Conservation (phyloP, 768 basidiomycete species). For the Termitomyces sp. region DNA sequence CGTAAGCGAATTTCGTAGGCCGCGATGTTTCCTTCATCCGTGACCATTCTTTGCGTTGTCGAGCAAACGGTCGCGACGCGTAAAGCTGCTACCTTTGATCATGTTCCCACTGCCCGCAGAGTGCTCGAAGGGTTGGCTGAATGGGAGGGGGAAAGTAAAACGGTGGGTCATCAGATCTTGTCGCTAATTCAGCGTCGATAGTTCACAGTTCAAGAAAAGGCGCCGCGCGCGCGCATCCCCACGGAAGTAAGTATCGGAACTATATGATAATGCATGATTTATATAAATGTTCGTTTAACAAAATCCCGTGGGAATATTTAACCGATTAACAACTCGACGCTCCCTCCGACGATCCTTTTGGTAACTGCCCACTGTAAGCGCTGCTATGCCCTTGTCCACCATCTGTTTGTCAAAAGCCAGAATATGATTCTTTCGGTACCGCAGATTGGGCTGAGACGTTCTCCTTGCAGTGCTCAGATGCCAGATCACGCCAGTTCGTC, state of each 20-base stretch:
- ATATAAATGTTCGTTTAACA: no score
- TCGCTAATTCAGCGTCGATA: no score
- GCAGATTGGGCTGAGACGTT: constrained; percentile 3
- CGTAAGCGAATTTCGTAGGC: background rate
- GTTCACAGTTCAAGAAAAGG: background rate
- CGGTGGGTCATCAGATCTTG: background rate
- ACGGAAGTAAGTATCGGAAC: no score
- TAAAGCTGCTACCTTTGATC: background rate
- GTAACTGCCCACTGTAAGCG: background rate
- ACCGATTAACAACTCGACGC: background rate
- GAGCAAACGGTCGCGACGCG: background rate
- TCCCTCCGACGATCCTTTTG: background rate
- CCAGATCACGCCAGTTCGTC: constrained; percentile 6
- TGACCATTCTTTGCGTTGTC: background rate
- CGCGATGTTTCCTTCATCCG: background rate
- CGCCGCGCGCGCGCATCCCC: no score
- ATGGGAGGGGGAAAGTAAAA: background rate
- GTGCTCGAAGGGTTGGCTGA: background rate
- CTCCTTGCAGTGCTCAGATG: background rate
- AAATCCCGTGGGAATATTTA: constrained; percentile 3
- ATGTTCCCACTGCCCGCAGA: background rate
- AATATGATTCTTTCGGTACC: constrained; percentile 11
- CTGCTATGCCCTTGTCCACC: constrained; percentile 13
- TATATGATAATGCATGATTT: no score
- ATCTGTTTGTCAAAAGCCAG: constrained; percentile 10